Evolutionary conservation across 2,329 filamentous ascomycete species (phyloP).

Genomic region (Aspergillus fischeri): DNA sequence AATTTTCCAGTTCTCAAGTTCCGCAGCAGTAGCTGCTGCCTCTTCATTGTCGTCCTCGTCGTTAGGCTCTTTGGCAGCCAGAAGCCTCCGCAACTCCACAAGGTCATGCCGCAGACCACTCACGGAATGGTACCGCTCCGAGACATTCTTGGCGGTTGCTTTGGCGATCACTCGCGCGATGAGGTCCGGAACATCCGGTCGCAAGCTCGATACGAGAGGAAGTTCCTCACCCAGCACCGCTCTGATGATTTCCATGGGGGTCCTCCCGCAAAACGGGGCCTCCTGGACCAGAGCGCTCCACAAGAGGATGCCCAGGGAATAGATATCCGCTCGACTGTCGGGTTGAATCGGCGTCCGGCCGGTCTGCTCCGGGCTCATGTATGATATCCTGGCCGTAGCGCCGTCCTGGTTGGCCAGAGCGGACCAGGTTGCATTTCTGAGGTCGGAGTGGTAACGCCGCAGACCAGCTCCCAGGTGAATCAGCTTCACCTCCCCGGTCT

Average conservation of each 20-base stretch:
- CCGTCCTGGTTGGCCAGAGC: constrained; percentile 76
- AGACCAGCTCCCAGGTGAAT: constrained; percentile 87
- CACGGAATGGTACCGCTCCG: constrained; percentile 87
- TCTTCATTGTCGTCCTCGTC: constrained; percentile 41
- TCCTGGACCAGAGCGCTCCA: constrained; percentile 79
- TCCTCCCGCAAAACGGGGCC: constrained; percentile 73
- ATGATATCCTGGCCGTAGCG: constrained; percentile 82
- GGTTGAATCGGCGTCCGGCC: constrained; percentile 88
- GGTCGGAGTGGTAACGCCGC: constrained; percentile 52
- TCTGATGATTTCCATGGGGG: constrained; percentile 86
- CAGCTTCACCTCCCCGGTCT: constrained; percentile 69
- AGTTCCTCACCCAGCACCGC: constrained; percentile 77
- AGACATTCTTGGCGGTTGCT: constrained; percentile 84
- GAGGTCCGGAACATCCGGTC: constrained; percentile 79
- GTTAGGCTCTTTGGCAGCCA: too few species aligned
- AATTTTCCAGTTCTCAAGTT: constrained; percentile 69
- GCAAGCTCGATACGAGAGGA: constrained; percentile 68
- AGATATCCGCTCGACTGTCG: constrained; percentile 88
- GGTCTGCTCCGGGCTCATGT: constrained; percentile 92
- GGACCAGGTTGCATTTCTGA: constrained; percentile 55
- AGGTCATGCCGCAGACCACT: constrained; percentile 37
- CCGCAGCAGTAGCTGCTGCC: constrained; percentile 72
- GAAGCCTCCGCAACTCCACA: too few species aligned
- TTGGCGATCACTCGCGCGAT: constrained; percentile 81
- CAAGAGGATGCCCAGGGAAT: constrained; percentile 83